Evolutionary conservation across 345 rosid species (phyloP).

Genomic region (Salix caprea): DNA sequence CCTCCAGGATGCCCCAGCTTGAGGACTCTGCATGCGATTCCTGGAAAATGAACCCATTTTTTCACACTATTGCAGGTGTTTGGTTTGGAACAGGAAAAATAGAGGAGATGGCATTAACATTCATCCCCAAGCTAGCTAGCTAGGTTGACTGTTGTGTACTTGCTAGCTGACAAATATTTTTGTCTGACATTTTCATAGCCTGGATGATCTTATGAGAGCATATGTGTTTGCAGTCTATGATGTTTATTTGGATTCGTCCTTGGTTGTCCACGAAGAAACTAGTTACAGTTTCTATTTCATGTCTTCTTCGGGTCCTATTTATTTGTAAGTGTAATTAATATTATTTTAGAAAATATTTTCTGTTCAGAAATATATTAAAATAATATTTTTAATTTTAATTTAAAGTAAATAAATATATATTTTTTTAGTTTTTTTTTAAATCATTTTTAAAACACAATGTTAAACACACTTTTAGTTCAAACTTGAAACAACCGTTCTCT

Average conservation of each 20-base stretch:
- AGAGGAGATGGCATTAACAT: background rate
- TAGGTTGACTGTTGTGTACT: background rate
- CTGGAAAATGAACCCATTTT: background rate
- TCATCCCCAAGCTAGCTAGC: background rate
- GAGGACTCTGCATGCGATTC: constrained; percentile 17
- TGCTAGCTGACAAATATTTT: background rate
- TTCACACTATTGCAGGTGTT: background rate
- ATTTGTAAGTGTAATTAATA: accelerated
- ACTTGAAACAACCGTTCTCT: background rate
- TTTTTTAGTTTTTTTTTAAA: too few species aligned
- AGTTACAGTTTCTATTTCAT: background rate
- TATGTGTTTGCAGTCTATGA: background rate
- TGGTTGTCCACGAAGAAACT: background rate
- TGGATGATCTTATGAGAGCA: background rate
- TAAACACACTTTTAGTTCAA: background rate
- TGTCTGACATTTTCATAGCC: background rate
- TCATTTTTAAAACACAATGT: too few species aligned
- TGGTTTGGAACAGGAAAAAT: background rate
- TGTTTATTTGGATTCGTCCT: background rate
- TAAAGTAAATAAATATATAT: too few species aligned
- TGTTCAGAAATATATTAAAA: too few species aligned
- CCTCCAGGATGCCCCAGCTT: constrained; percentile 46
- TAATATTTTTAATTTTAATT: too few species aligned
- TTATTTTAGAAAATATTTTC: too few species aligned
- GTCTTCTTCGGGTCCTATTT: too few species aligned